These are phyloP conservation scores for Wickerhamiella alocasiicola DNA, from an alignment of 805 yeast species.

Conservation along the genomic window DNA sequence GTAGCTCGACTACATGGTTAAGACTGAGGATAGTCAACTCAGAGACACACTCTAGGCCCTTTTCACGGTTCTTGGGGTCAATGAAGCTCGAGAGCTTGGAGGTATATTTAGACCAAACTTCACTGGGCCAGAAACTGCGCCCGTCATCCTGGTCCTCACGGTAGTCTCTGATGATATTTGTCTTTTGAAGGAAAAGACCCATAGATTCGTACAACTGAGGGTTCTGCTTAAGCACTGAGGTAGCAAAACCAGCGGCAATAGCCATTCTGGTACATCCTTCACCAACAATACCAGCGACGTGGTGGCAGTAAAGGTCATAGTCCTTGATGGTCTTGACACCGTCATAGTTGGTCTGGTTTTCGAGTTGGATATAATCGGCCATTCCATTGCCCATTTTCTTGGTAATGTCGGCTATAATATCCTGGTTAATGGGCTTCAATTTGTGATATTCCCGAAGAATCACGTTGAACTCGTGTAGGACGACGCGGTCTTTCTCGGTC, in stretches of 20 bases:
- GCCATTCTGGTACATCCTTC: constrained; percentile 83
- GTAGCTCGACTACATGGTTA: constrained; percentile 61
- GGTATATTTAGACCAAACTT: constrained; percentile 81
- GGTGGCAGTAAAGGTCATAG: constrained; percentile 85
- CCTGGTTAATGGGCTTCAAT: constrained; percentile 64
- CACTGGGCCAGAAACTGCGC: constrained; percentile 92
- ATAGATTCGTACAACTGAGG: constrained; percentile 60
- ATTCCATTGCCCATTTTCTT: constrained; percentile 90
- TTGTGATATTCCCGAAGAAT: constrained; percentile 60
- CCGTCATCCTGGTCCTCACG: constrained; percentile 86
- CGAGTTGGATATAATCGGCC: constrained; percentile 83
- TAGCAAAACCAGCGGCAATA: constrained; percentile 61
- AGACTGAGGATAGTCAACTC: constrained; percentile 72
- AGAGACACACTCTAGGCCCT: constrained; percentile 65
- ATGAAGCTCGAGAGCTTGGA: constrained; percentile 45
- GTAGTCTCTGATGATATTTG: constrained; percentile 91
- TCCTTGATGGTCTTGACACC: constrained; percentile 73
- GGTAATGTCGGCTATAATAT: constrained; percentile 65
- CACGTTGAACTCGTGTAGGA: constrained; percentile 63
- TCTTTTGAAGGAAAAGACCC: constrained; percentile 93
- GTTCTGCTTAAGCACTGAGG: constrained; percentile 38
- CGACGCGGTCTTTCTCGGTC: constrained; percentile 69
- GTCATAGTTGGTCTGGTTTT: constrained; percentile 52
- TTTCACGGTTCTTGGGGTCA: constrained; percentile 33
- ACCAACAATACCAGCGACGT: constrained; percentile 96